Evolutionary conservation across 371 early-diverging fungal species (phyloP).

Genomic region (Mucor piriformis): DNA sequence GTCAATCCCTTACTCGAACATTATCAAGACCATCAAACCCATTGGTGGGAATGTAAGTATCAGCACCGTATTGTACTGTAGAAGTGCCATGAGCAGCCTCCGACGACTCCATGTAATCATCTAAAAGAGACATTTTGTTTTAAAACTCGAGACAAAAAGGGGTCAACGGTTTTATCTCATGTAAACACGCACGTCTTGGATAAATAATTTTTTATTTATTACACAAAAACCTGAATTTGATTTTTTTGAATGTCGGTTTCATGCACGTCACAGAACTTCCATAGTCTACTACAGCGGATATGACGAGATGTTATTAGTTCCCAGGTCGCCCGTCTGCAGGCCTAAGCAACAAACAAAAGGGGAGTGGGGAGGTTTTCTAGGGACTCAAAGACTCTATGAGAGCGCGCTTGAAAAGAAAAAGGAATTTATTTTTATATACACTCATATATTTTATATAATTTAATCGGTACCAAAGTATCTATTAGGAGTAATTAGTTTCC

Average conservation of each 20-base stretch:
- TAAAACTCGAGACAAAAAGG: slow-evolving; percentile 1
- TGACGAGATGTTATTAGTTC: too few relatives aligned
- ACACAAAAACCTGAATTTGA: background rate
- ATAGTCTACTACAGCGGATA: too few relatives aligned
- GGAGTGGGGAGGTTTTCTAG: too few relatives aligned
- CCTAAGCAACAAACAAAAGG: too few relatives aligned
- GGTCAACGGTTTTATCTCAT: background rate
- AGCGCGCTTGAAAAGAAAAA: background rate
- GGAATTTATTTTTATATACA: background rate
- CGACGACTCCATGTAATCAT: slow-evolving; percentile 43
- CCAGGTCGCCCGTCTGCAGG: too few relatives aligned
- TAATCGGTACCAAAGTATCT: slow-evolving; percentile 58
- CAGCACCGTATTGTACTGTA: slow-evolving; percentile 18
- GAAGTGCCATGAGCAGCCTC: slow-evolving; percentile 27
- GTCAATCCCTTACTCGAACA: slow-evolving; percentile 24
- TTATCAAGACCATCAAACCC: slow-evolving; percentile 27
- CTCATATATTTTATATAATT: background rate
- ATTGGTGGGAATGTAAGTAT: slow-evolving; percentile 11
- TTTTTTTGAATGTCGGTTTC: background rate
- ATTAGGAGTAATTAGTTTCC: too few relatives aligned
- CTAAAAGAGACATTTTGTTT: slow-evolving; percentile 36
- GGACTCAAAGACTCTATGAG: background rate
- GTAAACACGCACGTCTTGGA: background rate
- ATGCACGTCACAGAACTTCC: slow-evolving; percentile 12
- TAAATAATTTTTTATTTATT: background rate